Evolutionary conservation across 345 rosid species (phyloP).

Genomic region (Citrus maxima): DNA sequence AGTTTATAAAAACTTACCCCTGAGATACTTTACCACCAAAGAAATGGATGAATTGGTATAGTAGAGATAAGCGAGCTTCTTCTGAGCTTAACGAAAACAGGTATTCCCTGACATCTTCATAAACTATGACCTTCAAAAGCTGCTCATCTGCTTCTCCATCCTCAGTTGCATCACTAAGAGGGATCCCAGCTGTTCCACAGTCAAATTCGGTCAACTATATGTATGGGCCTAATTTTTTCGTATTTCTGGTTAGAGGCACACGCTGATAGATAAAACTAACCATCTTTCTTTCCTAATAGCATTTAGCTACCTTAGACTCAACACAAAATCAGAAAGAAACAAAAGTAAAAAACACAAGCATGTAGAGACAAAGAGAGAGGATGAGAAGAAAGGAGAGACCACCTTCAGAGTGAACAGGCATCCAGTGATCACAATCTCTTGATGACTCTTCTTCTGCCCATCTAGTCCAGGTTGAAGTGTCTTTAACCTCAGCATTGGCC

Average conservation of each 20-base stretch:
- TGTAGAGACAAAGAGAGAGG: neutral
- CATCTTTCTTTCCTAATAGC: neutral
- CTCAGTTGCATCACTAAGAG: constrained; percentile 37
- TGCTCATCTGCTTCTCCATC: constrained; percentile 66
- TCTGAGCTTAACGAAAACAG: constrained; percentile 69
- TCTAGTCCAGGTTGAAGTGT: constrained; percentile 76
- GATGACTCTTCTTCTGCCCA: constrained; percentile 83
- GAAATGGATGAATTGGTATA: constrained; percentile 76
- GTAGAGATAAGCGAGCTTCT: constrained; percentile 68
- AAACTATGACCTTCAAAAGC: constrained; percentile 55
- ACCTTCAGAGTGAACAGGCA: constrained; percentile 64
- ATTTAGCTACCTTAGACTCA: neutral
- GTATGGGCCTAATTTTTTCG: neutral
- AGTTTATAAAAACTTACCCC: constrained; percentile 31
- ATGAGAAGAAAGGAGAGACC: constrained; percentile 40
- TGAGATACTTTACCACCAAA: constrained; percentile 74
- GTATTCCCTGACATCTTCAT: constrained; percentile 80
- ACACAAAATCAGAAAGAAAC: neutral
- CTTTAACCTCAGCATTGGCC: constrained; percentile 62
- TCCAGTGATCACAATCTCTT: constrained; percentile 80
- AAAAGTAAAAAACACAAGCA: neutral
- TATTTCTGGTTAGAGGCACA: neutral
- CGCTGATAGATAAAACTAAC: neutral
- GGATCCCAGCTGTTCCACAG: constrained; percentile 34
- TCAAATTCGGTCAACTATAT: constrained; percentile 8